These are phyloP conservation scores for Zygosaccharomyces gambellarensis DNA, from an alignment of 805 yeast species.

Conservation along the genomic window DNA sequence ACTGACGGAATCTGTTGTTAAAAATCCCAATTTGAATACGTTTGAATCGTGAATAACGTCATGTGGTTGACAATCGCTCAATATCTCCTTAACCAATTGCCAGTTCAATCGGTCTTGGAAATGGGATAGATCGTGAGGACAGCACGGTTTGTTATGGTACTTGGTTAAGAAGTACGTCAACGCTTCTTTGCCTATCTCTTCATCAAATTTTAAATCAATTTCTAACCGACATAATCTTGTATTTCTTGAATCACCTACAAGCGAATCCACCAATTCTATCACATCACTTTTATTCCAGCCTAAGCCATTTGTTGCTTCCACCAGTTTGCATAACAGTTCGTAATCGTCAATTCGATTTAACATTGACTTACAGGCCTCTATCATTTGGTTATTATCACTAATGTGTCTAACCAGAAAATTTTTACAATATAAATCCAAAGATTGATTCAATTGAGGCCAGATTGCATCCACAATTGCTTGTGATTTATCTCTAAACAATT, in stretches of 20 bases:
- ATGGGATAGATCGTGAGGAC: conserved; percentile 52
- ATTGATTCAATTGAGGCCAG: conserved; percentile 29
- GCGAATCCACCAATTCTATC: conserved; percentile 22
- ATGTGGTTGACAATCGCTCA: conserved; percentile 17
- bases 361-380: conserved; percentile 37
- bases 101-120: conserved; percentile 30
- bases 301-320: conserved; percentile 58
- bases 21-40: conserved; percentile 26
- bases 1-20: conserved; percentile 24
- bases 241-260: conserved; percentile 46
- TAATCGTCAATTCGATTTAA: conserved; percentile 66
- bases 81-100: conserved; percentile 16
- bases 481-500: conserved; percentile 31
- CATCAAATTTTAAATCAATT: conserved; percentile 27
- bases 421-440: conserved; percentile 58
- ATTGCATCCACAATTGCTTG: conserved; percentile 36
- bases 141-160: conserved; percentile 57
- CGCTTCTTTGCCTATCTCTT: conserved; percentile 26
- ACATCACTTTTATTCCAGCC: conserved; percentile 43
- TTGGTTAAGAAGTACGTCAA: conserved; percentile 40
- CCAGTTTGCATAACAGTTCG: conserved; percentile 26
- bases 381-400: conserved; percentile 38
- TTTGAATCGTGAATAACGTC: conserved; percentile 49
- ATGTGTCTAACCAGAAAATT: conserved; percentile 49
- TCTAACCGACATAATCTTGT: conserved; percentile 51